Base-by-base conservation (phyloP, 257 asterid genomes). In the Salvia splendens region DNA sequence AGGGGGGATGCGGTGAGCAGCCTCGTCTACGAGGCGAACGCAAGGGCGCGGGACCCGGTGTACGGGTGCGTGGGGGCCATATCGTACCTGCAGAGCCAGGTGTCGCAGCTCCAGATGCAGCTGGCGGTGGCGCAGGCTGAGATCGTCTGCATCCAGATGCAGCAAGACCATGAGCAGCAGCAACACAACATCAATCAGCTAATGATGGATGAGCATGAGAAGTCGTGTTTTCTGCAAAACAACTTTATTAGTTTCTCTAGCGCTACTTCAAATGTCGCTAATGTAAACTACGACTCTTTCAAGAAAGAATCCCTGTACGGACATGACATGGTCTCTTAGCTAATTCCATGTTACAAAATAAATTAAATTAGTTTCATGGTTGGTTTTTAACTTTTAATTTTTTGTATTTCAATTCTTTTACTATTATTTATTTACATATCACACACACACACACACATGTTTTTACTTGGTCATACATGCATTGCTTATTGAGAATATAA, bases 61-160 rank as follows among this genome's bases (percentile, higher is more conserved):
- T 83, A 83, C 24, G 88, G 88, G 0, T 83, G 88, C 63, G 85
- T 78, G 5, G 88, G 88, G 2, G 82, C 84, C 12, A 83, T 83
- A 52, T 77, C 85, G 3, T 78, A 80, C 76, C 75, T 83, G 6
- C 88, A 83, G 28, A 78, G 65, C 66, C 85, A 83, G 52, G 88
- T 83, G 52, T 65, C 82, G 41, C 82, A 83, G 73, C 88, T 83
- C 17, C 85, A 83, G 68, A 83, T 83, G 88, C 85, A 83, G 65
- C 77, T 83, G 40, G 83, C 88, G 1, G 69, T 80, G 78, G 85
- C 85, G 59, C 80, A 80, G 46, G 82, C 88, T 0, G 88, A 83
- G 76, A 80, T 80, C 16, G 77, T 83, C n/a, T 83, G 85, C 79
- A 75, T 75, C 50, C 88, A 83, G 72, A 78, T 80, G 85, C 81